Evolutionary conservation across 225 moss, liverwort and hornwort species (phyloP).

Genomic region (Thuidium tamariscinum): DNA sequence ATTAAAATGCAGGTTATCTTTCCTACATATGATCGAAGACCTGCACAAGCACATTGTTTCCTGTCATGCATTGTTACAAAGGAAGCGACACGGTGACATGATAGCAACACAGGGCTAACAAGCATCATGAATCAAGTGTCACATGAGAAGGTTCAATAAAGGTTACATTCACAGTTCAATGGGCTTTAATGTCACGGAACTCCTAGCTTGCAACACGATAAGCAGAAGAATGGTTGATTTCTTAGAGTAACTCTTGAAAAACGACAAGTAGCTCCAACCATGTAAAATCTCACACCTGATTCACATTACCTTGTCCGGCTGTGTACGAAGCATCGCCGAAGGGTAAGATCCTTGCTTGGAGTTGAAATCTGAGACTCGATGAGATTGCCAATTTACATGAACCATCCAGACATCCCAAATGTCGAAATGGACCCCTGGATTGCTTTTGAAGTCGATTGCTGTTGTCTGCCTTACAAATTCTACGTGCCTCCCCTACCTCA

Average conservation of each 20-base stretch:
- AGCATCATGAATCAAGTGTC: not conserved
- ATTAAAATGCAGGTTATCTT: conserved; percentile 47
- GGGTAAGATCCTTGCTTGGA: not conserved
- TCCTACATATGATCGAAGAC: conserved; percentile 55
- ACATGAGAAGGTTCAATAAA: not conserved
- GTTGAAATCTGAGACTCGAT: not conserved
- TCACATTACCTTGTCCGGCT: conserved; percentile 17
- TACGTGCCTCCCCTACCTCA: not conserved
- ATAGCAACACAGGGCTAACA: not conserved
- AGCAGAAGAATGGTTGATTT: not conserved
- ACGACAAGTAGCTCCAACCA: not conserved
- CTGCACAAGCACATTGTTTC: conserved; percentile 5
- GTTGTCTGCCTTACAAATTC: not conserved
- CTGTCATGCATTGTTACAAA: not conserved
- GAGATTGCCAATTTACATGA: not conserved
- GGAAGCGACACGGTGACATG: not conserved
- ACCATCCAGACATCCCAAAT: not conserved
- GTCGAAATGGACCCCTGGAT: not conserved
- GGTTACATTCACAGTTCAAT: not conserved
- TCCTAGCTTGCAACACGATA: not conserved
- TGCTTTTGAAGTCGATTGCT: not conserved
- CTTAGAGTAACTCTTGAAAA: not conserved
- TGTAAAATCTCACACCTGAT: not conserved
- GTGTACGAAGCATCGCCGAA: conserved; percentile 10
- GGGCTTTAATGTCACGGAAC: not conserved